Base-by-base conservation (phyloP, 805 yeast species). In the Candida dajiaensis region DNA sequence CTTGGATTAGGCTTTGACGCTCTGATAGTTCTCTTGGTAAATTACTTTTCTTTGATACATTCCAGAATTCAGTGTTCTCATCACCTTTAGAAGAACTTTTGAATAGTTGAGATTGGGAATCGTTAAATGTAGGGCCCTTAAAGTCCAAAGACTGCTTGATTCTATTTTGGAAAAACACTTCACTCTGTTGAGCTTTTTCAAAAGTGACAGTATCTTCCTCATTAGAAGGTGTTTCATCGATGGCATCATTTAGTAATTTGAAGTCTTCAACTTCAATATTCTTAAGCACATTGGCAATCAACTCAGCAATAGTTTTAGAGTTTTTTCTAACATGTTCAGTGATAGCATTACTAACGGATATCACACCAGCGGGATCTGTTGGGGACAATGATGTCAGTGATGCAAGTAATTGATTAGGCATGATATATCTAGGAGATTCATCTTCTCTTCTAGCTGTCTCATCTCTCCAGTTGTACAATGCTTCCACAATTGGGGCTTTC, bases 391-490 rank as follows among this genome's bases (percentile, higher is more conserved):
- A 67, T 6, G 81, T 81, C 39, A 94, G 63, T 0, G 83, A 73
- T 0, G 83, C 81, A 35, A 94, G 60, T 13, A 83, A 63, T 55
- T 84, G 94, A 58, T 88, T 89, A 6, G 96, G 79, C 92, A 90
- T 83, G 15, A 94, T 72, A 57, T 71, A 92, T 50, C 95, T 71
- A 2, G 84, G 79, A 2, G 95, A 85, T 66, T 94, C 99, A 63
- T 94, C 99, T 41, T 77, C 74, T 35, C 68, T 54, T 52, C 95
- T 74, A 2, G 97, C 98, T 31, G 76, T 59, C 1, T 50, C 43
- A 62, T 94, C 98, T 63, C 99, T 77, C 97, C 97, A 94, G 38
- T 77, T 71, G 55, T 77, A 87, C 18, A 94, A 68, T 0, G 68
- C 78, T 50, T 73, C 78, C 16, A 87, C 72, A 7, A 89, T 61